Base-by-base conservation (phyloP, 768 basidiomycete species). In the Phylloporus rhodoxanthus region DNA sequence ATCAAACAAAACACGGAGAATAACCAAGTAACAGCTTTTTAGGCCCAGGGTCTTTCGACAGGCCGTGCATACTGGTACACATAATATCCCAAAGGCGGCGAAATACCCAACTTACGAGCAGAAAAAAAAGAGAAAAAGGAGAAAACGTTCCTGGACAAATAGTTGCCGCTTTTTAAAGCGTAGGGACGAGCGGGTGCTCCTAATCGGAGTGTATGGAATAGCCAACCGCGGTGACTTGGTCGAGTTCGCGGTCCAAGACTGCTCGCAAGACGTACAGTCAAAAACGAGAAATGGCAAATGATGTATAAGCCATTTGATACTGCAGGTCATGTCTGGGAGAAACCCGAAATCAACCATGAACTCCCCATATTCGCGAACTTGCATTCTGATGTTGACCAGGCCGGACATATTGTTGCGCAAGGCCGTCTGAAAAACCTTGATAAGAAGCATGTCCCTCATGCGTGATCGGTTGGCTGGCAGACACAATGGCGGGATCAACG, bases 401-500 rank as follows among this genome's bases (percentile, higher is more conserved):
- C 44, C 47, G 52, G 36, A 47, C 29, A 43, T 56, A 50, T 34
- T 56, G 61, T 19, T 54, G 58, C 19, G 47, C 38, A 41, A 54
- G 46, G 3, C 46, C 49, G 8, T 47, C 50, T 8, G 60, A 42
- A 25, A 50, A 55, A 28, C 45, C 32, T 11, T 54, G 61, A 30
- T 58, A 50, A 3, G 54, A 42, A 44, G 47, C 44, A 25, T 48
- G 36, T n/a, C 26, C 51, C 6, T 41, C 45, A 46, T 52, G 45
- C 3, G 33, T 28, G 10, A 36, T 49, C 11, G 47, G 37, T 26
- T 52, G 53, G 49, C n/a, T 28, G 6, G 48, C 10, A 33, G 53
- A 64, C 17, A 66, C 52, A 20, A 66, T 49, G 8, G 61, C 61
- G 6, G 63, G 59, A 42, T 64, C 63, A 21, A 45, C 21, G n/a